Evolutionary conservation across 2,329 filamentous ascomycete species (phyloP).

Genomic region (Amesomyces nigricolor): DNA sequence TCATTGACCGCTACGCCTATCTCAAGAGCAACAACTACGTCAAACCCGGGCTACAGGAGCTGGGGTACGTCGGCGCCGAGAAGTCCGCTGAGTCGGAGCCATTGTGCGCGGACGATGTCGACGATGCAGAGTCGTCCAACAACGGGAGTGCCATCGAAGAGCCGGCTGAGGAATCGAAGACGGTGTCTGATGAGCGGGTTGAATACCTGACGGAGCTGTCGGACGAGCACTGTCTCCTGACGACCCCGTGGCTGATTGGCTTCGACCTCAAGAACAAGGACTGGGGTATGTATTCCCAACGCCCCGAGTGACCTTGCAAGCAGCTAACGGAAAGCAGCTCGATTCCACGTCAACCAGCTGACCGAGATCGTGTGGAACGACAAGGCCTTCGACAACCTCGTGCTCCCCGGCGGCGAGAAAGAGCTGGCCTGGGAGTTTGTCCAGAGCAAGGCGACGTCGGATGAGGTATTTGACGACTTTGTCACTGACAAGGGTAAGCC

Average conservation of each 20-base stretch:
- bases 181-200: background rate
- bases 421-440: conserved; percentile 36
- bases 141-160: background rate
- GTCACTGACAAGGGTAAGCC: conserved; percentile 31
- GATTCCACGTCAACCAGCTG: conserved; percentile 27
- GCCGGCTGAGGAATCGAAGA: background rate
- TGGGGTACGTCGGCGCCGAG: conserved; percentile 9
- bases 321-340: conserved; percentile 7
- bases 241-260: conserved; percentile 35
- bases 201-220: conserved; percentile 29
- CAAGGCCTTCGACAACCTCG: conserved; percentile 33
- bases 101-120: background rate
- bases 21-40: conserved; percentile 30
- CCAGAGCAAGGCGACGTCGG: conserved; percentile 31
- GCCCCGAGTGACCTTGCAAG: background rate
- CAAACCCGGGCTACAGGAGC: conserved; percentile 27
- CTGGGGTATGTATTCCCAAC: conserved; percentile 22
- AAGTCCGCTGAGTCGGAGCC: background rate
- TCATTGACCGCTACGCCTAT: conserved; percentile 35
- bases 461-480: conserved; percentile 32
- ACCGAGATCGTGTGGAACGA: conserved; percentile 33
- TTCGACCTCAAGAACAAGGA: conserved; percentile 35
- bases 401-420: conserved; percentile 35
- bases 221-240: conserved; percentile 33
- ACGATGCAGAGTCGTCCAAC: background rate